These are phyloP conservation scores for Penicillium paradoxum DNA, from an alignment of 495 filamentous ascomycete species.

Conservation along the genomic window DNA sequence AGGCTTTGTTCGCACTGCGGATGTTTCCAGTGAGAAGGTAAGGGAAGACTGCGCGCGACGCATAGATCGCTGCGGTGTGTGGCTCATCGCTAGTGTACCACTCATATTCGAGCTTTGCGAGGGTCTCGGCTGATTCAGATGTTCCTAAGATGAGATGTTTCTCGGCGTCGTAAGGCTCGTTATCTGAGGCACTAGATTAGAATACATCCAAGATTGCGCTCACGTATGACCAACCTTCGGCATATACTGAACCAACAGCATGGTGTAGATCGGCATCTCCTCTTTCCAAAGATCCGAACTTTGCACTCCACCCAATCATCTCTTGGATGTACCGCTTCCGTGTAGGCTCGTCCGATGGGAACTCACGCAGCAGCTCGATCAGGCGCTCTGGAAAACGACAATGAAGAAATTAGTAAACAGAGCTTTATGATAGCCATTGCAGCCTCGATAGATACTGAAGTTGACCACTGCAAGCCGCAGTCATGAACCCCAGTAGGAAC, in stretches of 20 bases:
- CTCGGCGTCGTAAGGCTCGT: slow-evolving; percentile 88
- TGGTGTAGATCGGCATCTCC: slow-evolving; percentile 96
- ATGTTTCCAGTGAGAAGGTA: slow-evolving; percentile 89
- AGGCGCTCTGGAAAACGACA: slow-evolving; percentile 41
- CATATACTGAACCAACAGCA: slow-evolving; percentile 80
- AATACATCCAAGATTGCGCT: not conserved
- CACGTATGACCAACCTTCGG: slow-evolving; percentile 53
- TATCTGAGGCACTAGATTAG: slow-evolving; percentile 48
- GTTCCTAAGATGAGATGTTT: slow-evolving; percentile 85
- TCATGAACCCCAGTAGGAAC: not conserved
- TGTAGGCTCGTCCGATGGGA: slow-evolving; percentile 78
- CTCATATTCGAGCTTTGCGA: slow-evolving; percentile 78
- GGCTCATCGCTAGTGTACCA: slow-evolving; percentile 90
- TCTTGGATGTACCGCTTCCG: slow-evolving; percentile 88
- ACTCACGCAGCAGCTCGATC: slow-evolving; percentile 65
- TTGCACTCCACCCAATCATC: slow-evolving; percentile 82
- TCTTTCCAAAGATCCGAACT: slow-evolving; percentile 78
- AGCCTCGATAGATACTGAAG: not conserved
- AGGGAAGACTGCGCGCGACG: slow-evolving; percentile 82
- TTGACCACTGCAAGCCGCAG: not conserved
- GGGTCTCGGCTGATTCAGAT: slow-evolving; percentile 74
- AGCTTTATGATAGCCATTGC: not conserved
- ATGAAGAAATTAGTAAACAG: not conserved
- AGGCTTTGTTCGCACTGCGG: slow-evolving; percentile 76
- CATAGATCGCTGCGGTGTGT: slow-evolving; percentile 85